A percentile compares a stretch with the other conserved stretches of the same genome.
phyloP scores from a whole-genome alignment of 163 green algal species.

The Chlorella variabilis region DNA sequence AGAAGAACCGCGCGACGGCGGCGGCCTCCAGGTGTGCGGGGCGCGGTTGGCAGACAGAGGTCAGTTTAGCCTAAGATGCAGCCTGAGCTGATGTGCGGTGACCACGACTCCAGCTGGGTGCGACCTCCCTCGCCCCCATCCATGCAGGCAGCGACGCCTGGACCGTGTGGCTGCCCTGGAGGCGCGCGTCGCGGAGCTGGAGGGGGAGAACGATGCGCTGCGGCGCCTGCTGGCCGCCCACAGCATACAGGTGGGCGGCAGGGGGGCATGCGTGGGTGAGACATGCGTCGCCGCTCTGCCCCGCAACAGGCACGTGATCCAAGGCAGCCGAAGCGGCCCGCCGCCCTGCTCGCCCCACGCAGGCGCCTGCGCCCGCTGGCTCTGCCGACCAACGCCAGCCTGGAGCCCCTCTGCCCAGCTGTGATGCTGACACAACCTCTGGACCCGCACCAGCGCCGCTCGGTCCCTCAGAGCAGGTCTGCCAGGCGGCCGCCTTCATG shows the following conservation, averaged over 20 bases:
- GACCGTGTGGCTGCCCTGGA: neutral
- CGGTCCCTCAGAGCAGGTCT: no score
- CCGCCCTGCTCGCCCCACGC: no score
- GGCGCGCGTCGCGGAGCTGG: conserved; percentile 11
- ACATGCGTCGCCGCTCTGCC: no score
- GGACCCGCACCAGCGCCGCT: no score
- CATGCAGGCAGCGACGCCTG: conserved; percentile 25
- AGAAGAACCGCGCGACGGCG: conserved; percentile 75
- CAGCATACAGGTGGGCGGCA: neutral
- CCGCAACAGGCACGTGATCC: no score
- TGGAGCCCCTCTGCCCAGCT: no score
- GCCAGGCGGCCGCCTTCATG: neutral
- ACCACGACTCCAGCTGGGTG: neutral
- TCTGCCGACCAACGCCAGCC: no score
- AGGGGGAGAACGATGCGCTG: neutral
- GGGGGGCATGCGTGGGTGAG: neutral
- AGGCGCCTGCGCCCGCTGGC: no score
- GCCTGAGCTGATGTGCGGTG: neutral
- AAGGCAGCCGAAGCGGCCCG: no score
- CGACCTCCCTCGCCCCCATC: neutral
- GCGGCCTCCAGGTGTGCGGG: conserved; percentile 56
- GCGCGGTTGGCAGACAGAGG: neutral
- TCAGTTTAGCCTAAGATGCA: no score
- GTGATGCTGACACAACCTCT: no score
- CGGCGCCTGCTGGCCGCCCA: neutral